Evolutionary conservation across 2,329 filamentous ascomycete species (phyloP), one percentile per base, ranked within the genome.

Genomic region (Colletotrichum neosansevieriae): DNA sequence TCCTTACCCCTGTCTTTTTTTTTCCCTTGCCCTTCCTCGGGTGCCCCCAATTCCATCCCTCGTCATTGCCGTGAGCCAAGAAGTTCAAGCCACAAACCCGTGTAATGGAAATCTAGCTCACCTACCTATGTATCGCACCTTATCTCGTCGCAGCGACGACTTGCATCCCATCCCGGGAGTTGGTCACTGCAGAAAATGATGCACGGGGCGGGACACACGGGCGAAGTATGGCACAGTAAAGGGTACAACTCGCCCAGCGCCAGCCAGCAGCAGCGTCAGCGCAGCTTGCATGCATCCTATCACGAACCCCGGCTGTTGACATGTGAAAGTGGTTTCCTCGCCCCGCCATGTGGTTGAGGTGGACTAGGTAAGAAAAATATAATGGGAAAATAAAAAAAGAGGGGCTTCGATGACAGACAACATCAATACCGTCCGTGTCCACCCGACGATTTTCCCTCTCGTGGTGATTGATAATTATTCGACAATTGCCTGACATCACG

Each of bases 311-410:
- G 50, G 62, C 50, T 44, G 17, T 29, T 67, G 58, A 58, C 67
- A 69, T 69, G 67, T 69, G 67, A 69, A 69, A 67, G 53, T 64
- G 49, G 63, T 45, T 42, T 29, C 42, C 12, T 47, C 44, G 63
- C 67, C 56, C 49, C 62, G 54, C 65, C 38, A 36, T 45, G 54
- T 29, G 38, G 51, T 50, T 58, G 42, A 51, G 42, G 38, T 47
- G 51, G 36, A 47, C 38, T 45, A 44, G 17, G 45, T 21, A 21
- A 21, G 21, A 21, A 21, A 21, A 21, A 29, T 29, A 34, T 29
- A 34, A 29, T 21, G 29, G n/a, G n/a, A n/a, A 59, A 32, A 19
- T 3, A 4, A 36, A 24, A 38, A 58, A 58, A 32, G 49, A 60
- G 42, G 36, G 34, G 21, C 36, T 29, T 4, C 29, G 29, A 29